Percentiles rank a stretch among this genome's conserved stretches.
Conservation (phyloP, 495 filamentous ascomycete species). For the Penicillium parvum region DNA sequence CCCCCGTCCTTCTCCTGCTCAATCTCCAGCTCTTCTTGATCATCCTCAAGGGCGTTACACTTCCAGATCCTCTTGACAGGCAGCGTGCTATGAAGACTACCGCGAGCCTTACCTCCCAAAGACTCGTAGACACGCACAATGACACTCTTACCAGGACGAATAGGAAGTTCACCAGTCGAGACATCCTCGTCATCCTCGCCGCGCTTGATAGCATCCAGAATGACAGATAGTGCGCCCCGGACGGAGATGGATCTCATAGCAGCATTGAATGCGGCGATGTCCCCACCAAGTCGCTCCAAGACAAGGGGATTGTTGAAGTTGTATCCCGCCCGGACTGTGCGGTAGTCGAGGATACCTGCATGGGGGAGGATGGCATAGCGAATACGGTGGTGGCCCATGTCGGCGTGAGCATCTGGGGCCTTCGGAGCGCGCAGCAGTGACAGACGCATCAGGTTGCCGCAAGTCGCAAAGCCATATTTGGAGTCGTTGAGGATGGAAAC, state of each 20-base stretch:
- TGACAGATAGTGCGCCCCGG: constrained; percentile 53
- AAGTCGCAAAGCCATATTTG: constrained; percentile 95
- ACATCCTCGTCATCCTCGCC: constrained; percentile 95
- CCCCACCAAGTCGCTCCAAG: constrained; percentile 30
- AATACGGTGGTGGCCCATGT: constrained; percentile 89
- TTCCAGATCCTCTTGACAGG: constrained; percentile 72
- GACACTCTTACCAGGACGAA: constrained; percentile 68
- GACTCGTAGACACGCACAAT: constrained; percentile 85
- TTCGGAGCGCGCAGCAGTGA: constrained; percentile 89
- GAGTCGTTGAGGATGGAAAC: constrained; percentile 92
- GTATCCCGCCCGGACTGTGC: constrained; percentile 75
- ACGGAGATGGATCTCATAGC: constrained; percentile 51
- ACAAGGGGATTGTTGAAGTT: constrained; percentile 86
- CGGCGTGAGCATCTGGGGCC: constrained; percentile 90
- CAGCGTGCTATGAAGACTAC: constrained; percentile 58
- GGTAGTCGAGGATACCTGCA: constrained; percentile 59
- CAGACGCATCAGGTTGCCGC: constrained; percentile 87
- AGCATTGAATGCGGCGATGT: constrained; percentile 13
- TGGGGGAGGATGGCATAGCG: constrained; percentile 93
- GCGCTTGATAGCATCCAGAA: constrained; percentile 83
- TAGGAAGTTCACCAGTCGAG: constrained; percentile 62
- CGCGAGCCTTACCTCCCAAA: constrained; percentile 75
- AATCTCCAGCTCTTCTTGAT: constrained; percentile 50
- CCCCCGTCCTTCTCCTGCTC: constrained; percentile 42
- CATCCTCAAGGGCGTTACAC: constrained; percentile 66